Percentiles rank a stretch among this genome's conserved stretches.
Evolutionary conservation across 371 early-diverging fungal genomes (phyloP).

Genomic region (Mucor indicus): DNA sequence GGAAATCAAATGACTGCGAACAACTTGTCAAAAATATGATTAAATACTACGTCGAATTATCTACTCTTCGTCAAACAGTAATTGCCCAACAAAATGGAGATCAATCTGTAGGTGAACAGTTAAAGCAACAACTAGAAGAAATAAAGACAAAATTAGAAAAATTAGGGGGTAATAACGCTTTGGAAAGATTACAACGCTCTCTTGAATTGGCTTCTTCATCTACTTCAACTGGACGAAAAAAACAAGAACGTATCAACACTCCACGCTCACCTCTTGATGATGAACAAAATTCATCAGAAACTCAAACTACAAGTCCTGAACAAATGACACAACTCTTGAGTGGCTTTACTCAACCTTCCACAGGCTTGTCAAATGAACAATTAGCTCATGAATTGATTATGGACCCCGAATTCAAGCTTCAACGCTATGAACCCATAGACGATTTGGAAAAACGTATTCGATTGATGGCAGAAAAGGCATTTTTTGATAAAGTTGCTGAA

Average conservation of each 20-base stretch:
- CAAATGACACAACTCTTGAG: conserved; percentile 26
- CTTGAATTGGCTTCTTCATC: conserved; percentile 11
- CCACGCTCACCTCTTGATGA: conserved; percentile 14
- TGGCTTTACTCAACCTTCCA: conserved; percentile 14
- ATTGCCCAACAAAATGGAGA: conserved; percentile 30
- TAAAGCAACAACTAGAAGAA: conserved; percentile 51
- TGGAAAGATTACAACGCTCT: conserved; percentile 23
- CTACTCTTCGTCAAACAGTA: conserved; percentile 65
- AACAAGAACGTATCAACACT: conserved; percentile 11
- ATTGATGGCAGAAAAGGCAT: conserved; percentile 58
- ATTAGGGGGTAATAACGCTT: conserved; percentile 23
- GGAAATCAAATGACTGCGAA: conserved; percentile 69
- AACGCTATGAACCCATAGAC: conserved; percentile 13
- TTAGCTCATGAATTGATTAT: conserved; percentile 78
- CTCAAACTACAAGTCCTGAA: conserved; percentile 6
- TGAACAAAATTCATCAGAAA: neutral
- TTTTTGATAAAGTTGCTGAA: conserved; percentile 57
- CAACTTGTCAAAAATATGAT: conserved; percentile 61
- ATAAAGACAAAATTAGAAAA: conserved; percentile 27
- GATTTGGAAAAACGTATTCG: conserved; percentile 56
- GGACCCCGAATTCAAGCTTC: conserved; percentile 70
- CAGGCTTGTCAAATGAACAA: conserved; percentile 53
- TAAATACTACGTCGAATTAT: conserved; percentile 68
- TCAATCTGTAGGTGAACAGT: conserved; percentile 54
- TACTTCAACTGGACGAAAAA: conserved; percentile 12